Conservation (phyloP, 495 filamentous ascomycete species). For the Penicillium pancosmium region DNA sequence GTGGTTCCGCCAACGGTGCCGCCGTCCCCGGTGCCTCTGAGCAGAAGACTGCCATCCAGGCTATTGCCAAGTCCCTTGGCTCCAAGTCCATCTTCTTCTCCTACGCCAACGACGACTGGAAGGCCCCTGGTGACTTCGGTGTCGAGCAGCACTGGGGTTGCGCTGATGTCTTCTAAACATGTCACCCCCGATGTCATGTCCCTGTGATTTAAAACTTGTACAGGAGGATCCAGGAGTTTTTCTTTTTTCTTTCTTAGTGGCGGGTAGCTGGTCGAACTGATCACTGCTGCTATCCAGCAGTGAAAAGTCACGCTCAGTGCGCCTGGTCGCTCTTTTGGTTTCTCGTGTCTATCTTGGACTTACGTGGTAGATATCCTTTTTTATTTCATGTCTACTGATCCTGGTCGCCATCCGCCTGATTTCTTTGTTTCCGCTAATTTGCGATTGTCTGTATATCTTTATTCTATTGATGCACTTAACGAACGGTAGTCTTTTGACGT, state of each 20-base stretch:
- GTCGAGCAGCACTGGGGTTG: constrained; percentile 85
- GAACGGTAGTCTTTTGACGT: constrained; percentile 10
- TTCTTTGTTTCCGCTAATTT: constrained; percentile 29
- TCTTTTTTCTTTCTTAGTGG: constrained; percentile 14
- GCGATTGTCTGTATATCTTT: constrained; percentile 32
- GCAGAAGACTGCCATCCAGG: constrained; percentile 71
- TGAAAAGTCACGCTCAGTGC: neutral
- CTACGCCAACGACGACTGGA: constrained; percentile 81
- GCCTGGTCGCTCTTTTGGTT: constrained; percentile 16
- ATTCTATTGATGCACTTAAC: constrained; percentile 31
- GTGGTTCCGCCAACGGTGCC: constrained; percentile 66
- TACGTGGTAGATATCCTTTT: constrained; percentile 42
- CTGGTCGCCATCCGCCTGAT: constrained; percentile 33
- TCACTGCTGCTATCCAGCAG: no score
- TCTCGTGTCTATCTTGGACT: constrained; percentile 36
- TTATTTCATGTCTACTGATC: constrained; percentile 41
- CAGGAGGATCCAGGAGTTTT: constrained; percentile 34
- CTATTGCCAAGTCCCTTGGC: constrained; percentile 60
- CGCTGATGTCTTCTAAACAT: constrained; percentile 52
- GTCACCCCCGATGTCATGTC: constrained; percentile 2
- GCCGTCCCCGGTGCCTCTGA: constrained; percentile 67
- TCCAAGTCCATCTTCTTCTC: constrained; percentile 75
- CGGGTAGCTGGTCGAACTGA: neutral
- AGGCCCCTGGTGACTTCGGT: constrained; percentile 63
- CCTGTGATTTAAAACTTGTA: constrained; percentile 35